Conservation (phyloP, 345 rosid genomes). For the Carallia brachiata region DNA sequence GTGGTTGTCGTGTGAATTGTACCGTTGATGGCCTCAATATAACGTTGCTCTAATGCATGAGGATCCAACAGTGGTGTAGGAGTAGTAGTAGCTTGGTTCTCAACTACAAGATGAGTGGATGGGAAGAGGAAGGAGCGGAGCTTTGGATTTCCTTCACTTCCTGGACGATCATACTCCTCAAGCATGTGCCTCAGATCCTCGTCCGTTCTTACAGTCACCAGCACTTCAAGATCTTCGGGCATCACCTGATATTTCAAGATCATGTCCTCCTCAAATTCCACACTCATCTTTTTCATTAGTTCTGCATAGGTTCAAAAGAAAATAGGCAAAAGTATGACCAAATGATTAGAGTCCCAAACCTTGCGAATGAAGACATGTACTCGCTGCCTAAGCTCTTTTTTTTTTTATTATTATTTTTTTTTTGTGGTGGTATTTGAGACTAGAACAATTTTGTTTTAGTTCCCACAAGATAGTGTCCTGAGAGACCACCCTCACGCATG, state of each 20-base stretch:
- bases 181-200: slow-evolving; percentile 87
- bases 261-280: slow-evolving; percentile 47
- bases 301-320: slow-evolving; percentile 34
- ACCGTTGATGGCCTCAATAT: slow-evolving; percentile 82
- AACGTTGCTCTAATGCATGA: slow-evolving; percentile 57
- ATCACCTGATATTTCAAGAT: slow-evolving; percentile 68
- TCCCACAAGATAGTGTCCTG: too few species aligned
- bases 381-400: too few species aligned
- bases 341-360: too few species aligned
- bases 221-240: slow-evolving; percentile 73
- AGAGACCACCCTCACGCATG: too few species aligned
- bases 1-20: slow-evolving; percentile 24
- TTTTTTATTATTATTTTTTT: too few species aligned
- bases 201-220: slow-evolving; percentile 65
- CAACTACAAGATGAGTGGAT: slow-evolving; percentile 33
- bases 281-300: slow-evolving; percentile 61
- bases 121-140: slow-evolving; percentile 73
- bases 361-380: too few species aligned
- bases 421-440: too few species aligned
- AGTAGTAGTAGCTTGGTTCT: slow-evolving; percentile 25
- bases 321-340: background rate
- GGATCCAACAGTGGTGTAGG: slow-evolving; percentile 28
- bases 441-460: too few species aligned
- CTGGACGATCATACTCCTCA: slow-evolving; percentile 64
- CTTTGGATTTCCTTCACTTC: slow-evolving; percentile 44